Percentiles rank a stretch among this genome's conserved stretches.
Conservation (phyloP, 116 monocot species). For the Dioscorea cayenensis region DNA sequence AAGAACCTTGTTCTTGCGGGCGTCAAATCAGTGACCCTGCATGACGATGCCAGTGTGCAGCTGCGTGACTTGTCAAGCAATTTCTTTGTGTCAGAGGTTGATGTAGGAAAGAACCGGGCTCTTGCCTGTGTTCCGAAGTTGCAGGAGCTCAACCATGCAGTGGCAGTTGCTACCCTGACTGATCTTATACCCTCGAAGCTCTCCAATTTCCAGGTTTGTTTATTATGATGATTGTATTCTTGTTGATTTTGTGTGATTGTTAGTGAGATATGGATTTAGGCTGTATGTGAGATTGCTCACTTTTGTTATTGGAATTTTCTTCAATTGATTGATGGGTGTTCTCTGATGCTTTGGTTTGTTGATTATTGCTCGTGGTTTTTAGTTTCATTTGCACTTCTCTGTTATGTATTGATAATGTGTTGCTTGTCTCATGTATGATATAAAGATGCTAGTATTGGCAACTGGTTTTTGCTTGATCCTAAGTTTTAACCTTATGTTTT, state of each 20-base stretch:
- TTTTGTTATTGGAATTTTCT: too few relatives aligned
- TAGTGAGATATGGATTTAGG: too few relatives aligned
- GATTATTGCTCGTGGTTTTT: too few relatives aligned
- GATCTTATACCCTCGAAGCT: constrained; percentile 29
- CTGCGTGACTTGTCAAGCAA: constrained; percentile 61
- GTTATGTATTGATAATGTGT: too few relatives aligned
- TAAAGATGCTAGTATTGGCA: too few relatives aligned
- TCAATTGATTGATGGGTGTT: too few relatives aligned
- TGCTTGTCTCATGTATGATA: too few relatives aligned
- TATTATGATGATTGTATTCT: background rate
- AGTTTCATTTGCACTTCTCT: too few relatives aligned
- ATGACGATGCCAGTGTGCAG: constrained; percentile 46
- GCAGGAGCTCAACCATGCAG: constrained; percentile 61
- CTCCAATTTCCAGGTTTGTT: constrained; percentile 57
- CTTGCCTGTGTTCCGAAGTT: constrained; percentile 50
- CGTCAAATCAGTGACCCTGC: constrained; percentile 60
- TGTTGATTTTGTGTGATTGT: background rate
- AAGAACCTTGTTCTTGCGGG: constrained; percentile 75
- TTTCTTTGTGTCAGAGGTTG: constrained; percentile 54
- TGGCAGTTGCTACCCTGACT: constrained; percentile 33
- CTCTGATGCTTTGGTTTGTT: too few relatives aligned
- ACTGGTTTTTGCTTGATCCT: too few relatives aligned
- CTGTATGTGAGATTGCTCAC: too few relatives aligned
- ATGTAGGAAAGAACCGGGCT: constrained; percentile 57
- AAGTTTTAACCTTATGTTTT: too few relatives aligned